Evolutionary conservation across 495 filamentous ascomycete genomes (phyloP).

Genomic region (Neurospora sp.): DNA sequence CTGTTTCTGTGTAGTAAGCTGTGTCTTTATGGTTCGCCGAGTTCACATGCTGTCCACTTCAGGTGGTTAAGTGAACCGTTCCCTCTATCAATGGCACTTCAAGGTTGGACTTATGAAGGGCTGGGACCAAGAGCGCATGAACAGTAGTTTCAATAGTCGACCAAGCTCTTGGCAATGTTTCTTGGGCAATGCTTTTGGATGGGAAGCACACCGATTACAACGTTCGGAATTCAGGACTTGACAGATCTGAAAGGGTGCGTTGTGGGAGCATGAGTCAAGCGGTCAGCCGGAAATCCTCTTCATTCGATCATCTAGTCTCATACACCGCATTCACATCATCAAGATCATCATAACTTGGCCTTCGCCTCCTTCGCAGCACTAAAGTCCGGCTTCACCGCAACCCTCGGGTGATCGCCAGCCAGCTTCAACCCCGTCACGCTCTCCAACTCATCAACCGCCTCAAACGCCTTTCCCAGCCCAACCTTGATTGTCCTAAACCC

Average conservation of each 20-base stretch:
- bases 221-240: not conserved
- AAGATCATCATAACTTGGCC: constrained; percentile 27
- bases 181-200: too few species aligned
- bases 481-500: constrained; percentile 85
- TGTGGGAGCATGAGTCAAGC: not conserved
- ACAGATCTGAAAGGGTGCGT: not conserved
- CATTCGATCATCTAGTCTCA: not conserved
- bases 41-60: too few species aligned
- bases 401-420: constrained; percentile 34
- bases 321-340: not conserved
- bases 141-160: too few species aligned
- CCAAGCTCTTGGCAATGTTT: too few species aligned
- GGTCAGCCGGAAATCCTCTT: not conserved
- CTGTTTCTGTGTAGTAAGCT: too few species aligned
- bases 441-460: constrained; percentile 52
- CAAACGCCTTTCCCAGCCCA: constrained; percentile 60
- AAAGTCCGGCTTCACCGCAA: constrained; percentile 28
- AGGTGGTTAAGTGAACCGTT: too few species aligned
- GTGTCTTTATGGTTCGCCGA: too few species aligned
- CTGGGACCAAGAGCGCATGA: too few species aligned
- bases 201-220: not conserved
- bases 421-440: constrained; percentile 39
- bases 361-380: constrained; percentile 10
- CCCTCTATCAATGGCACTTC: too few species aligned
- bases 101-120: too few species aligned